A percentile compares a stretch with the other conserved stretches of the same genome.
phyloP scores from a whole-genome alignment of 768 basidiomycete genomes.

The Suillus fuscotomentosus region DNA sequence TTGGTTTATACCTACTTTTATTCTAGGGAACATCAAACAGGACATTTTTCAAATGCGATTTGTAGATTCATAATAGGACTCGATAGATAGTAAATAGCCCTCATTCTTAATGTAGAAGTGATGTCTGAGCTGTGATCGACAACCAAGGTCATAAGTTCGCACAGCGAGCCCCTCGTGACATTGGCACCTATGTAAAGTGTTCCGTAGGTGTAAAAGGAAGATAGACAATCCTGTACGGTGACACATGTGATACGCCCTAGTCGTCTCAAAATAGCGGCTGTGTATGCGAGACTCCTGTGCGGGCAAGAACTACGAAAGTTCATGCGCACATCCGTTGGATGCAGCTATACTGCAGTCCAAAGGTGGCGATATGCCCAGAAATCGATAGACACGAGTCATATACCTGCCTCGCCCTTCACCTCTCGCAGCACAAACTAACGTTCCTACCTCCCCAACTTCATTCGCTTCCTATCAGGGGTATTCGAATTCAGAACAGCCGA shows the following conservation, averaged over 20 bases:
- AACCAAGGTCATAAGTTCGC: no score
- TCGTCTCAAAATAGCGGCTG: background rate
- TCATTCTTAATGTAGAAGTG: background rate
- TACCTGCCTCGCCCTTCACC: background rate
- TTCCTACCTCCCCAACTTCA: background rate
- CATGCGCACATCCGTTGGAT: background rate
- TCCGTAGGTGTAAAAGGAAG: no score
- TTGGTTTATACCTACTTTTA: background rate
- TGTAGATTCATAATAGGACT: background rate
- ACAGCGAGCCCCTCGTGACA: no score
- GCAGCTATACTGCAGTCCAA: background rate
- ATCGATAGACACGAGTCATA: background rate
- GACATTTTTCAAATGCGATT: background rate
- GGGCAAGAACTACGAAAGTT: background rate
- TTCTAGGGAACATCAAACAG: background rate
- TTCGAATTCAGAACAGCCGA: constrained; percentile 15
- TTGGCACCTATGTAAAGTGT: no score
- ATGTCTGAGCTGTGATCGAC: no score
- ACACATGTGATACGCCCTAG: no score
- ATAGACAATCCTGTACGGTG: no score
- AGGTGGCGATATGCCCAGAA: background rate
- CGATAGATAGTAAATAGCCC: background rate
- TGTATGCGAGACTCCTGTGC: background rate
- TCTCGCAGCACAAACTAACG: no score
- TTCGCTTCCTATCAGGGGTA: constrained; percentile 27